Evolutionary conservation across 768 basidiomycete genomes (phyloP).

Genomic region (Termitomyces heimii): DNA sequence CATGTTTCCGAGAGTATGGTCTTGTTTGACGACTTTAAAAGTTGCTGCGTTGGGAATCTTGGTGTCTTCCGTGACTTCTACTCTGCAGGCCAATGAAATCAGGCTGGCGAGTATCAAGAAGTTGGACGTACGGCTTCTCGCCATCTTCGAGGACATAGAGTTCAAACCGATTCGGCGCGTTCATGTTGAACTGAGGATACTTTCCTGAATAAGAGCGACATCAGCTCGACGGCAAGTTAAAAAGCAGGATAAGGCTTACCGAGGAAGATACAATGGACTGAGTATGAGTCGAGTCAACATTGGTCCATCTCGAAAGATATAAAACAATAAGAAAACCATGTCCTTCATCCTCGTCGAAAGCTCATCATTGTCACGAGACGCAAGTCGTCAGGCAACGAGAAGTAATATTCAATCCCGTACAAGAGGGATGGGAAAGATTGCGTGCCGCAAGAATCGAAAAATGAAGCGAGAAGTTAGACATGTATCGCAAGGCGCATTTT

Average conservation of each 20-base stretch:
- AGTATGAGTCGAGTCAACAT: not conserved
- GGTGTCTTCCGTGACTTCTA: constrained; percentile 90
- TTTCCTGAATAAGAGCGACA: not conserved
- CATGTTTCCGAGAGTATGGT: constrained; percentile 96
- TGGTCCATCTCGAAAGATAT: not conserved
- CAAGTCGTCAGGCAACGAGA: too few relatives aligned
- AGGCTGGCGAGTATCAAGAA: not conserved
- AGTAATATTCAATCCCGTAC: too few relatives aligned
- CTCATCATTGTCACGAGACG: too few relatives aligned
- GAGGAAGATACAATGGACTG: not conserved
- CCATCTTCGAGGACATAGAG: constrained; percentile 75
- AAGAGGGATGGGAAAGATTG: not conserved
- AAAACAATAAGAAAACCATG: not conserved
- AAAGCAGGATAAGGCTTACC: not conserved
- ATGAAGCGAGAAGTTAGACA: not conserved
- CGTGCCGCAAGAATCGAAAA: not conserved
- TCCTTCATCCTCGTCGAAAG: not conserved
- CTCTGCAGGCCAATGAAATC: constrained; percentile 36
- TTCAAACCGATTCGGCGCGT: constrained; percentile 91
- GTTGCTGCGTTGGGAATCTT: constrained; percentile 98
- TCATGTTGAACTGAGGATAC: constrained; percentile 43
- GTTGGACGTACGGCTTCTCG: constrained; percentile 78
- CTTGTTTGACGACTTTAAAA: constrained; percentile 91
- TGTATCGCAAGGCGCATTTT: not conserved
- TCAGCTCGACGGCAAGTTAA: not conserved